phyloP scores from a whole-genome alignment of 1,284 basidiomycete species.

The Golubevia pallescens region DNA sequence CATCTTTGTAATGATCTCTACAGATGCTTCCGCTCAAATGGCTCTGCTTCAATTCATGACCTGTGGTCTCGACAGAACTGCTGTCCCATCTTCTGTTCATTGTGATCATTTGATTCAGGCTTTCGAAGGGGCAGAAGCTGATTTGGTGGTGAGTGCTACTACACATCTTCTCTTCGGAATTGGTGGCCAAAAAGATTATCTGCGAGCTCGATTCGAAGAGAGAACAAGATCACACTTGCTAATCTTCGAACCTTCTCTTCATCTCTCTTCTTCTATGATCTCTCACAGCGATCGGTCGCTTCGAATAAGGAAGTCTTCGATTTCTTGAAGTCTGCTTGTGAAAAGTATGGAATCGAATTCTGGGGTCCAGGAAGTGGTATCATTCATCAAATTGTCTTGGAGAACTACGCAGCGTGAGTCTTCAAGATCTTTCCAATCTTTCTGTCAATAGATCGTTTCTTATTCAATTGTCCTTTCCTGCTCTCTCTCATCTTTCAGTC shows the following conservation, averaged over 20 bases:
- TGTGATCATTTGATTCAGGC: conserved; percentile 86
- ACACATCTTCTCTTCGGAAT: not conserved
- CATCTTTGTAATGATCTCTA: not conserved
- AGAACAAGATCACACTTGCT: not conserved
- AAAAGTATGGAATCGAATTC: conserved; percentile 64
- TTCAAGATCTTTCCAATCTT: no score
- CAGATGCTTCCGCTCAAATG: conserved; percentile 93
- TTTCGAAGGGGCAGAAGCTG: conserved; percentile 78
- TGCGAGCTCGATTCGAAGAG: not conserved
- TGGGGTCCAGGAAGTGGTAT: conserved; percentile 62
- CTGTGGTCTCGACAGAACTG: conserved; percentile 82
- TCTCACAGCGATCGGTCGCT: conserved; percentile 76
- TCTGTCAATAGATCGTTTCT: no score
- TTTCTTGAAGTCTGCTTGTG: conserved; percentile 93
- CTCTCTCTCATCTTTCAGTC: conserved; percentile 9
- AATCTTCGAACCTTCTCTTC: conserved; percentile 6
- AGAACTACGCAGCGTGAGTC: conserved; percentile 64
- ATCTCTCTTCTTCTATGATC: conserved; percentile 13
- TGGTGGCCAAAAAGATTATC: not conserved
- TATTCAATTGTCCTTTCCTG: not conserved
- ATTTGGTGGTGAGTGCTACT: conserved; percentile 72
- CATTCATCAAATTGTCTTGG: conserved; percentile 61
- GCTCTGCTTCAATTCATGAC: conserved; percentile 98
- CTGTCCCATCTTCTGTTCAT: conserved; percentile 86
- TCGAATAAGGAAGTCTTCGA: conserved; percentile 97